Evolutionary conservation across 1,139 yeast species (phyloP).

Genomic region (Pichia sp.): DNA sequence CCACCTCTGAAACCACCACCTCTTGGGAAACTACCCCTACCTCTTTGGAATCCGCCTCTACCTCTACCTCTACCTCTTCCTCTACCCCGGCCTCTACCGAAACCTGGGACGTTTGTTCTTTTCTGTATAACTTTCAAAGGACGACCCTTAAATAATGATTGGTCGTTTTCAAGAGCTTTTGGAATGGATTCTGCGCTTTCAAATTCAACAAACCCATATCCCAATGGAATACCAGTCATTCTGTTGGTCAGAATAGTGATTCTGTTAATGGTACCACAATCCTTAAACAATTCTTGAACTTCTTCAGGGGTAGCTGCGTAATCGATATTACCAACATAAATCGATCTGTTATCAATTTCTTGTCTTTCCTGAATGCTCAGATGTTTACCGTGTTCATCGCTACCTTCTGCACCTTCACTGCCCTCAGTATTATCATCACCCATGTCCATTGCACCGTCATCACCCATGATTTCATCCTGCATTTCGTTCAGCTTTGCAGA

Average conservation of each 20-base stretch:
- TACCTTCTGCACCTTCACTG: conserved; percentile 24
- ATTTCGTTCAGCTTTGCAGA: conserved; percentile 48
- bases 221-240: conserved; percentile 58
- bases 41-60: conserved; percentile 4
- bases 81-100: conserved; percentile 31
- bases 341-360: conserved; percentile 52
- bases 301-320: conserved; percentile 54
- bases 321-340: conserved; percentile 59
- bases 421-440: neutral
- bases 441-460: conserved; percentile 10
- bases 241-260: conserved; percentile 55
- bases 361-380: conserved; percentile 40
- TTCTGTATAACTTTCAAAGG: conserved; percentile 55
- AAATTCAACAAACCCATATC: conserved; percentile 68
- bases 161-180: conserved; percentile 49
- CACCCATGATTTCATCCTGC: conserved; percentile 42
- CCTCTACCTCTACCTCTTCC: conserved; percentile 15
- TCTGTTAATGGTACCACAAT: conserved; percentile 50
- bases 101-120: conserved; percentile 64
- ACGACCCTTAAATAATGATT: conserved; percentile 48
- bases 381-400: conserved; percentile 14
- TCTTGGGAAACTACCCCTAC: neutral
- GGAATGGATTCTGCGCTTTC: conserved; percentile 41
- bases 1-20: conserved; percentile 24
- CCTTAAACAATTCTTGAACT: conserved; percentile 47